Evolutionary conservation across 345 rosid genomes (phyloP), one percentile per base, ranked within the genome.

Genomic region (Alliaria petiolata): DNA sequence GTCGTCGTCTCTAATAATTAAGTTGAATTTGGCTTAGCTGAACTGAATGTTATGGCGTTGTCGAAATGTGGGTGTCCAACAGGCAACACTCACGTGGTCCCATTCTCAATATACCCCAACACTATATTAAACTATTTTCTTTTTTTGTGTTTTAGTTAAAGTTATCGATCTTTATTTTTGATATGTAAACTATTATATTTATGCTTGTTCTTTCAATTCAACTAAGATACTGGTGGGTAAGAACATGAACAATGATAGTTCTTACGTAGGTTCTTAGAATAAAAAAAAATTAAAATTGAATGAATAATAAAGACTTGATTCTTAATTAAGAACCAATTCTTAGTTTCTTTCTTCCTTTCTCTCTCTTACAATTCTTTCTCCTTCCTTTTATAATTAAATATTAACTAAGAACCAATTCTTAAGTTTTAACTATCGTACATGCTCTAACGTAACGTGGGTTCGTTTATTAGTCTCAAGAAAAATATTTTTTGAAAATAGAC

Each of bases 41-140:
- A n/a, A n/a, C 54, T 62, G 53, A 46, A 67, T 55, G 63, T 31
- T 55, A 53, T 68, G 72, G 54, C 44, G 63, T 9, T 31, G 71
- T 67, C 62, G 12, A 67, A 54, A 67, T 54, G 54, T 43, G 63
- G 15, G 44, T 44, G 54, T 15, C 44, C 63, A 43, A 68, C 72
- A 31, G 54, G 43, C 63, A 55, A 43, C 11, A 56, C 31, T 33
- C 72, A 20, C 53, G 20, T 67, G 71, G 33, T 42, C n/a, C 42
- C 3, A 17, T 53, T 53, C 33, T 33, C 38, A 65, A 65, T 36
- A 59, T 11, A 31, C 19, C 20, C 55, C 22, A 12, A 50, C 55
- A 50, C 30, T 25, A 20, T 22, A 20, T 22, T 49, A n/a, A n/a
- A n/a, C n/a, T 22, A 11, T 49, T 14, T 28, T 26, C 10, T n/a